Evolutionary conservation across 1,284 basidiomycete species (phyloP), one percentile per base, ranked within the genome.

Genomic region (Porogramme epimiltina): DNA sequence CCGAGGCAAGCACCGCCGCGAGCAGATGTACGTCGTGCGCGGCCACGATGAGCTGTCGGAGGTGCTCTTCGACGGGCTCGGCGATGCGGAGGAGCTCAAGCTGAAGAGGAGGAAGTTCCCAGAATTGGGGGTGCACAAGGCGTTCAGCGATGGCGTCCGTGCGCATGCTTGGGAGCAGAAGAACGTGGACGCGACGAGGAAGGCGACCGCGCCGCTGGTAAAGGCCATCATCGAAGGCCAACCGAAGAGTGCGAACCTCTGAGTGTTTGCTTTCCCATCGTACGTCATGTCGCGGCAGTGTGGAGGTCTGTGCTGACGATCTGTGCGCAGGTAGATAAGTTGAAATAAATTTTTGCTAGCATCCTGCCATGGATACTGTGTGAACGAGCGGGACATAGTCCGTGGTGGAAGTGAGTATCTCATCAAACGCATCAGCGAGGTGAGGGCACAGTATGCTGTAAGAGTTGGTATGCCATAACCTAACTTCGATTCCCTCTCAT

Each of bases 121-220:
- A 57, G 69, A 76, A 31, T 56, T 54, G 23, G 62, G 58, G 2
- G 50, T 59, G 38, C 60, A 61, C 43, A 67, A 65, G 26, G 63
- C 50, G 15, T 73, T 71, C 18, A 64, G 61, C 6, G 57, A 45
- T 16, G 64, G 65, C 20, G 52, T 68, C 20, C 62, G 62, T 39
- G 75, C 72, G 6, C 69, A 70, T 49, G 79, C 86, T 0, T 96
- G 92, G 76, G 79, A 85, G 60, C 94, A 96, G 72, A 79, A 79
- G 25, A 91, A 95, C 64, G 73, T 76, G 18, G 70, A 80, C 40
- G 87, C 84, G 26, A 93, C 89, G 25, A 77, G 94, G 60, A 96
- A 97, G 66, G 80, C 79, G 55, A 84, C 87, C 4, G 92, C 92
- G 20, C 94, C 95, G 4, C 64, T 92, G 23, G 66, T 95, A 52